Base-by-base conservation (phyloP, 2,329 filamentous ascomycete genomes). In the Cytospora chrysosperma region DNA sequence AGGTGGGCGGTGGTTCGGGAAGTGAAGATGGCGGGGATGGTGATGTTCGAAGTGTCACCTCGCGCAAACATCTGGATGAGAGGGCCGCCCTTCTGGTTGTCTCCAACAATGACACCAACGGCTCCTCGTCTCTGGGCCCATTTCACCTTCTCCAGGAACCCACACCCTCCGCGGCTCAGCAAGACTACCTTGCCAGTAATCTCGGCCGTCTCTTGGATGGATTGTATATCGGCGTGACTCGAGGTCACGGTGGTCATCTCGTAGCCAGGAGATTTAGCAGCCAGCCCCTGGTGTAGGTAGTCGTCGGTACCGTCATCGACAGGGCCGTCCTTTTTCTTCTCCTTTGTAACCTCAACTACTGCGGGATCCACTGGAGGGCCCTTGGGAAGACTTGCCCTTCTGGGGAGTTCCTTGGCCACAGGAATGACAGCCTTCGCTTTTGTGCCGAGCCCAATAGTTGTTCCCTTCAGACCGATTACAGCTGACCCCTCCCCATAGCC, bases 21-120 rank as follows among this genome's bases (percentile, higher is more conserved):
- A 0, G 95, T 98, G 76, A 99, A 99, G 12, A 98, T 83, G 0
- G 95, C 92, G 1, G 95, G 93, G 60, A 99, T 97, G 0, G 92
- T 92, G 68, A 98, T 86, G 71, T 97, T 97, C 37, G 93, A 96
- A 4, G 94, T 97, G 73, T 98, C 93, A 43, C 94, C 95, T 71
- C 91, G 88, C n/a, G 95, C 95, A 75, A 97, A 98, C 95, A 99
- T 99, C 70, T 96, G 95, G 57, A 98, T 91, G 66, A 99, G 79
- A 40, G 90, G 90, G 4, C 93, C 93, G 52, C 94, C 94, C 66
- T 91, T 90, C 63, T 91, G 89, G 74, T 97, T 91, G 75, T 99
- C 95, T 28, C 95, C 95, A 3, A 99, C 93, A 68, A 99, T 96
- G 65, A 99, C 81, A 40, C 92, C 95, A 65, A 93, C 84, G 24